Percentiles rank a stretch among this genome's conserved stretches.
Conservation (phyloP, 495 filamentous ascomycete genomes). For the Zalerion maritima region DNA sequence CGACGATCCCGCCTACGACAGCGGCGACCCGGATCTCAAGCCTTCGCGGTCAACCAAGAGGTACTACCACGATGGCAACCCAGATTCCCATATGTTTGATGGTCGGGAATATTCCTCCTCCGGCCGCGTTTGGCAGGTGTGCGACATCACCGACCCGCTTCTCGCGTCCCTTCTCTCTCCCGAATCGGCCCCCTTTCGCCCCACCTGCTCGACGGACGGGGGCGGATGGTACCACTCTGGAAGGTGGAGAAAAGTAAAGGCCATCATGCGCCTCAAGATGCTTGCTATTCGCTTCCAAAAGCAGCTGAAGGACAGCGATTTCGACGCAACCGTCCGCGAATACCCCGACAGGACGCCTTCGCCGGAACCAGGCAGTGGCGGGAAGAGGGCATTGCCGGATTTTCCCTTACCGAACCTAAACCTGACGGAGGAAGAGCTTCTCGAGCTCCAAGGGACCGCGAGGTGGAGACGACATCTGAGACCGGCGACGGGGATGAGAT, state of each 20-base stretch:
- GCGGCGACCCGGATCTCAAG: neutral
- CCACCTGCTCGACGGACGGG: conserved; percentile 37
- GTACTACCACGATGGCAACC: conserved; percentile 12
- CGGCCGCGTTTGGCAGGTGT: conserved; percentile 83
- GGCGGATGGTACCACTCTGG: conserved; percentile 77
- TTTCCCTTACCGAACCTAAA: no score
- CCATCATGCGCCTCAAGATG: conserved; percentile 77
- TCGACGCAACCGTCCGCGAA: no score
- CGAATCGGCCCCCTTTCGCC: conserved; percentile 26
- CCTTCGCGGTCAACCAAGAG: conserved; percentile 9
- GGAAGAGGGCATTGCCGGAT: no score
- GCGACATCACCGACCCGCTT: conserved; percentile 76
- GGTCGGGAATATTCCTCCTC: conserved; percentile 51
- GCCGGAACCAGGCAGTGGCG: no score
- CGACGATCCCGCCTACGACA: neutral
- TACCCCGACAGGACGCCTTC: no score
- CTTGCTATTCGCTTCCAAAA: conserved; percentile 31
- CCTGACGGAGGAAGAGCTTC: no score
- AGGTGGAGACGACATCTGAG: no score
- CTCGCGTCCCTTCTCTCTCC: conserved; percentile 38
- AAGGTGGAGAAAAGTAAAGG: conserved; percentile 62
- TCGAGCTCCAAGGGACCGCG: no score
- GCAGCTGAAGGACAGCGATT: conserved; percentile 37
- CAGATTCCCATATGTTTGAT: conserved; percentile 63
- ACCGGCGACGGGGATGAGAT: no score